Percentiles rank a stretch among this genome's conserved stretches.
Conservation (phyloP, 768 basidiomycete genomes). For the Phylloporus scabripes region DNA sequence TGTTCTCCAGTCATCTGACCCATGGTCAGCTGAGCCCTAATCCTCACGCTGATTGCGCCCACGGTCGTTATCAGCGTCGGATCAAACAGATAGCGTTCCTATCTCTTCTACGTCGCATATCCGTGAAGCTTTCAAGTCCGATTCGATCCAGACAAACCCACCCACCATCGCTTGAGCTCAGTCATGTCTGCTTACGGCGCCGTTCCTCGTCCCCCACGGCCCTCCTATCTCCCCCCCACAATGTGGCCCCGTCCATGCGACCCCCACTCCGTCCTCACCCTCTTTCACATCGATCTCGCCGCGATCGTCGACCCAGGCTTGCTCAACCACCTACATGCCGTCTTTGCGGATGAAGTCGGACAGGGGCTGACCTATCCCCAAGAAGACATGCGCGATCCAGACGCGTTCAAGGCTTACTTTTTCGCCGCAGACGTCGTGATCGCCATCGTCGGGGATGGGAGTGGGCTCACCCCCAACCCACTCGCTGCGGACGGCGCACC, state of each 20-base stretch:
- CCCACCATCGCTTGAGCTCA: not conserved
- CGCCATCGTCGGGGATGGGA: slow-evolving; percentile 40
- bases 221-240: slow-evolving; percentile 40
- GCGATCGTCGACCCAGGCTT: slow-evolving; percentile 38
- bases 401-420: slow-evolving; percentile 69
- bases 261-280: slow-evolving; percentile 17
- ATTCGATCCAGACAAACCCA: not conserved
- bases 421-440: slow-evolving; percentile 73
- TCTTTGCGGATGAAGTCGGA: slow-evolving; percentile 72
- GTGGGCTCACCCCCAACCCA: not conserved
- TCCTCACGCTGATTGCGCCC: not conserved
- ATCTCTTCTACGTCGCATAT: not conserved
- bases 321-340: slow-evolving; percentile 50
- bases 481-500: not conserved
- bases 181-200: slow-evolving; percentile 72
- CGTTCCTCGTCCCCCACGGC: slow-evolving; percentile 34
- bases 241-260: slow-evolving; percentile 38
- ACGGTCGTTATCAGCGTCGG: not conserved
- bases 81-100: slow-evolving; percentile 2
- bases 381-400: slow-evolving; percentile 49
- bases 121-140: not conserved
- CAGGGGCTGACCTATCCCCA: slow-evolving; percentile 84
- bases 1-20: no score
- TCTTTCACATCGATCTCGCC: slow-evolving; percentile 36
- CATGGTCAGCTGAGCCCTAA: slow-evolving; percentile 1